phyloP scores from a whole-genome alignment of 257 asterid genomes.

The Petrea volubilis region DNA sequence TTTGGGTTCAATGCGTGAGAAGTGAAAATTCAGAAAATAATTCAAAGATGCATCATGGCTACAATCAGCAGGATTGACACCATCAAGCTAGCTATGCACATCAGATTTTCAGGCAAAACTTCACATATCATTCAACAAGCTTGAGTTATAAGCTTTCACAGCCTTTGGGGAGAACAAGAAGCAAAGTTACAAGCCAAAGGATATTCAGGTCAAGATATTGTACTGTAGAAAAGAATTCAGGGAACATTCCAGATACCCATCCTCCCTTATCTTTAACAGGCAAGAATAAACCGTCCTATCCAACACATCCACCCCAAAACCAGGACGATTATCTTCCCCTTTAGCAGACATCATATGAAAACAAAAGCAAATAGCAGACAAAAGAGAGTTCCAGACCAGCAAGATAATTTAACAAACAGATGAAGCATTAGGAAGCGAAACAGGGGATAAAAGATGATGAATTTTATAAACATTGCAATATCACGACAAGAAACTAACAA shows the following conservation, averaged over 20 bases:
- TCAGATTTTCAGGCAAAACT: neutral
- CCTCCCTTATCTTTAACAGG: neutral
- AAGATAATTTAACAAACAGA: neutral
- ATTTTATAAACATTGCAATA: neutral
- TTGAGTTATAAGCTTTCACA: neutral
- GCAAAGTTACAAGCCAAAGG: neutral
- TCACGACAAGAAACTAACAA: too few relatives aligned
- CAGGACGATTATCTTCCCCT: neutral
- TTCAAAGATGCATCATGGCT: too few relatives aligned
- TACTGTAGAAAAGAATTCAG: neutral
- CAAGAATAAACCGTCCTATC: neutral
- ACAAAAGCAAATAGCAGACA: neutral
- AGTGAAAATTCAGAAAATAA: neutral
- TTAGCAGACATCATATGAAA: too few relatives aligned
- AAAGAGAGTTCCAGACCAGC: neutral
- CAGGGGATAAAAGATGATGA: neutral
- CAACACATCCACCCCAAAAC: neutral
- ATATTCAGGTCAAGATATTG: too few relatives aligned
- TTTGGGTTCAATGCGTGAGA: neutral
- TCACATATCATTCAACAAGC: neutral
- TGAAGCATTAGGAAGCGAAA: neutral
- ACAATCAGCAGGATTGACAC: neutral
- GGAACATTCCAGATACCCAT: neutral
- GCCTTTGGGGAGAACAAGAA: neutral
- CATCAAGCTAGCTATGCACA: neutral